Evolutionary conservation across 2,329 filamentous ascomycete genomes (phyloP), one percentile per base, ranked within the genome.

Genomic region (Zasmidium cellare): DNA sequence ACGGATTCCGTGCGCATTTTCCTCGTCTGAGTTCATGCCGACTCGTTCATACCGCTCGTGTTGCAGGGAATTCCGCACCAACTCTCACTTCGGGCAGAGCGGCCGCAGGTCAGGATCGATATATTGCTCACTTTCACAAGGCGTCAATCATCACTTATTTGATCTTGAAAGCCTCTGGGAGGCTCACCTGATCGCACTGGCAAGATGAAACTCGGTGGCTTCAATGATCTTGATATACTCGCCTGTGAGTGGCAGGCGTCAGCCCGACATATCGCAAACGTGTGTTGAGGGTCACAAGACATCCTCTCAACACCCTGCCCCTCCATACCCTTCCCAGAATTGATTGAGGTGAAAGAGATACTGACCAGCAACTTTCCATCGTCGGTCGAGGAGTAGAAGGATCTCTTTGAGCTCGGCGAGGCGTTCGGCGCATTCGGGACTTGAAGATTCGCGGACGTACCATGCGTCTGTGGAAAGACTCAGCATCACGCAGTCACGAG

Each of bases 401-500:
- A 68, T 31, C 24, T 69, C 67, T 55, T 67, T 64, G n/a, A 68
- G 20, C 55, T 68, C 65, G 24, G 50, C 49, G 12, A 69, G 48
- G 16, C 57, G 63, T 23, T 62, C 57, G 18, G 20, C 54, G 49
- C 57, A 63, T 16, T 67, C 56, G 19, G 61, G 59, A 25, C 67
- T 59, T 2, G 67, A 72, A 2, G 63, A 69, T 58, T 75, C 72
- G 19, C 69, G 59, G 12, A 69, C 65, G 46, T 71, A 66, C 71
- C 72, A 74, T 1, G 64, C 65, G 56, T 67, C 62, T 65, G 41
- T 23, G 16, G 35, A 12, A 14, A 1, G 20, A 3, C 14, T 56
- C 22, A 53, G 50, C 24, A 28, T 45, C 48, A 23, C 47, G 25
- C 5, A 6, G 25, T 28, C 20, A 47, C 25, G 3, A 20, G 24